Evolutionary conservation across 495 filamentous ascomycete genomes (phyloP).

Genomic region (Cladorrhinum samala): DNA sequence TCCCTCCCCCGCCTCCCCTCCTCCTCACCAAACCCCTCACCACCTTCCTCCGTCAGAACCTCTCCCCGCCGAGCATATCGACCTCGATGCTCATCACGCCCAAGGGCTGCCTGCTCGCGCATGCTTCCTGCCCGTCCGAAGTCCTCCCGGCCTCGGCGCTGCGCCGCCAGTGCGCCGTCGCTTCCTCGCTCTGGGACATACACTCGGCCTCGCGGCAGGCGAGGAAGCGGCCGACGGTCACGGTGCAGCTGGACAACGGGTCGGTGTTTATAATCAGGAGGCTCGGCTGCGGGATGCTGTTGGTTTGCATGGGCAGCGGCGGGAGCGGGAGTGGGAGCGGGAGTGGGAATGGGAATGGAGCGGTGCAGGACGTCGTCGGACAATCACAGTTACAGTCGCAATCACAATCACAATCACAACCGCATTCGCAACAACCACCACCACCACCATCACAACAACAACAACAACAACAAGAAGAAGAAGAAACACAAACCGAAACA

Average conservation of each 20-base stretch:
- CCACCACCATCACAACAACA: not conserved
- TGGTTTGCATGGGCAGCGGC: slow-evolving; percentile 47
- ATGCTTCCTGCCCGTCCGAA: no score
- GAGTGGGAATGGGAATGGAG: not conserved
- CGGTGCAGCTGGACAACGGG: slow-evolving; percentile 41
- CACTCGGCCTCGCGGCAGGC: no score
- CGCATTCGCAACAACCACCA: slow-evolving; percentile 1
- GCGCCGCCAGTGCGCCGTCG: slow-evolving; percentile 43
- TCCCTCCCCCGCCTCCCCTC: slow-evolving; percentile 35
- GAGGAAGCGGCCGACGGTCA: slow-evolving; percentile 35
- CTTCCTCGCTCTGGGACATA: slow-evolving; percentile 39
- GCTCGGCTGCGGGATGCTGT: slow-evolving; percentile 45
- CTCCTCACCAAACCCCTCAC: slow-evolving; percentile 44
- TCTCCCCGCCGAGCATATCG: slow-evolving; percentile 32
- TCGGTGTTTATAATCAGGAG: slow-evolving; percentile 42
- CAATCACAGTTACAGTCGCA: not conserved
- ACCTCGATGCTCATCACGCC: slow-evolving; percentile 40
- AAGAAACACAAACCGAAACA: not conserved
- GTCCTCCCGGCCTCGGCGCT: slow-evolving; percentile 35
- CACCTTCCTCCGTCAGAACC: slow-evolving; percentile 43
- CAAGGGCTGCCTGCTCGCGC: slow-evolving; percentile 44
- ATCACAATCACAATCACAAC: not conserved
- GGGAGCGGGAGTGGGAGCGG: not conserved
- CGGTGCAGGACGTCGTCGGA: not conserved
- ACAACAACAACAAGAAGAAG: not conserved